Conservation (phyloP, 192 early-diverging fungal genomes). For the Entomortierella lignicola region DNA sequence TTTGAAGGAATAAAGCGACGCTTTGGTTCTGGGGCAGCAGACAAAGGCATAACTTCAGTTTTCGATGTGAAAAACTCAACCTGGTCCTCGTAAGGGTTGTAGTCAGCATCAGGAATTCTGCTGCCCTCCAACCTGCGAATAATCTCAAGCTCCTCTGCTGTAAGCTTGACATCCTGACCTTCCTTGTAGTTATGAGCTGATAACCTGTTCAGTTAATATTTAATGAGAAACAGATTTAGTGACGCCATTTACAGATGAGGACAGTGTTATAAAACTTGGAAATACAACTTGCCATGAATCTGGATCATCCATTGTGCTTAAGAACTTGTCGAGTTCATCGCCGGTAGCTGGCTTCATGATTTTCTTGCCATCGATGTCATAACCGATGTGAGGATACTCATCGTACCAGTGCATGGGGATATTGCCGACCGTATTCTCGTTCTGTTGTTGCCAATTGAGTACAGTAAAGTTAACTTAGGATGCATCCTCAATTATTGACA, state of each 20-base stretch:
- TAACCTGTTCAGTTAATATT: conserved; percentile 35
- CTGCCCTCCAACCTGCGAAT: conserved; percentile 89
- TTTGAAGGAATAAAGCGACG: conserved; percentile 95
- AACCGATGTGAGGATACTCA: conserved; percentile 97
- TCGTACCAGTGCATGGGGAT: conserved; percentile 98
- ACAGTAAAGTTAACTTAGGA: no score
- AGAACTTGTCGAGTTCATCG: conserved; percentile 95
- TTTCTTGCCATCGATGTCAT: conserved; percentile 93
- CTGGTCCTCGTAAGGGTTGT: conserved; percentile 92
- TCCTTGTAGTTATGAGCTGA: conserved; percentile 87
- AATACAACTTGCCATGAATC: conserved; percentile 75
- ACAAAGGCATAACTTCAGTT: conserved; percentile 83
- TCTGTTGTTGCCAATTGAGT: conserved; percentile 40
- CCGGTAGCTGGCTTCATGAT: conserved; percentile 87
- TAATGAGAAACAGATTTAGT: not conserved
- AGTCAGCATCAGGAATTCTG: conserved; percentile 83
- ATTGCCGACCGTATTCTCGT: conserved; percentile 93
- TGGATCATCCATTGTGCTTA: conserved; percentile 92
- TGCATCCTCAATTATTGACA: no score
- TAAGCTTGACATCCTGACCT: conserved; percentile 86
- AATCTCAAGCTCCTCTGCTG: conserved; percentile 92
- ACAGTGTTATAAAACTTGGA: not conserved
- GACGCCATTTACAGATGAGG: not conserved
- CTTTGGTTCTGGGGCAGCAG: conserved; percentile 94
- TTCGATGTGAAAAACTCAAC: conserved; percentile 97